Percentiles rank a stretch among this genome's conserved stretches.
These are phyloP conservation scores for Verruconis gallopava DNA, from an alignment of 2,329 filamentous ascomycete genomes.

Conservation along the genomic window DNA sequence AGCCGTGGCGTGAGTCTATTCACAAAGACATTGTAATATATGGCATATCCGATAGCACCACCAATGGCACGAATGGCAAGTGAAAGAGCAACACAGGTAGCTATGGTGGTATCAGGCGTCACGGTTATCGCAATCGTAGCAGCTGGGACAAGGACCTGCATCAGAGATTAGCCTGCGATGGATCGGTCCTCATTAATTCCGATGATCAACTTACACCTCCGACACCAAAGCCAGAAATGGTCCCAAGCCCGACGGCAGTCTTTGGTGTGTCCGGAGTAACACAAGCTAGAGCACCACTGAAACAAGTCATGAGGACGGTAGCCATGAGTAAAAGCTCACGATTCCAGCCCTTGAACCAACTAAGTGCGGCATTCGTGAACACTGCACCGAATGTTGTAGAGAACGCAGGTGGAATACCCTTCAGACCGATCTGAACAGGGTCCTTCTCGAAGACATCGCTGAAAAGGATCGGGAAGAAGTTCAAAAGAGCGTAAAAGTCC, in stretches of 20 bases:
- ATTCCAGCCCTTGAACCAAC: slow-evolving; percentile 14
- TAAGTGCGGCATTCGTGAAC: slow-evolving; percentile 19
- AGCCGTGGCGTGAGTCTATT: neutral
- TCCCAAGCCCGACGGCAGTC: slow-evolving; percentile 18
- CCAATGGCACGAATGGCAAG: slow-evolving; percentile 7
- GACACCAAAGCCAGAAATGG: slow-evolving; percentile 24
- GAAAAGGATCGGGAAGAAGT: slow-evolving; percentile 21
- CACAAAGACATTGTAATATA: slow-evolving; percentile 1
- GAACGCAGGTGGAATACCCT: slow-evolving; percentile 17
- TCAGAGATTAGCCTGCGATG: no score
- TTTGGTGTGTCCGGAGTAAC: slow-evolving; percentile 21
- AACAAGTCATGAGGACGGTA: slow-evolving; percentile 21
- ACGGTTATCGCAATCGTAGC: slow-evolving; percentile 17
- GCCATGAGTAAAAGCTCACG: slow-evolving; percentile 20
- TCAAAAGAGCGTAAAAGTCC: slow-evolving; percentile 16
- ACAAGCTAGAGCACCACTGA: slow-evolving; percentile 19
- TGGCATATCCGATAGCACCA: slow-evolving; percentile 8
- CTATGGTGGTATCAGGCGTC: slow-evolving; percentile 19
- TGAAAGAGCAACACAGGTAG: slow-evolving; percentile 13
- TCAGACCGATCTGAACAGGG: slow-evolving; percentile 20
- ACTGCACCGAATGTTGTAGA: slow-evolving; percentile 19
- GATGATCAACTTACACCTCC: slow-evolving; percentile 20
- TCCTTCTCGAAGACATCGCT: slow-evolving; percentile 18
- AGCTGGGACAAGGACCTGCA: slow-evolving; percentile 18
- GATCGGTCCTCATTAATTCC: no score